These are phyloP conservation scores for Skeletonema tropicum DNA, from an alignment of 108 stramenopile genomes.

Conservation along the genomic window DNA sequence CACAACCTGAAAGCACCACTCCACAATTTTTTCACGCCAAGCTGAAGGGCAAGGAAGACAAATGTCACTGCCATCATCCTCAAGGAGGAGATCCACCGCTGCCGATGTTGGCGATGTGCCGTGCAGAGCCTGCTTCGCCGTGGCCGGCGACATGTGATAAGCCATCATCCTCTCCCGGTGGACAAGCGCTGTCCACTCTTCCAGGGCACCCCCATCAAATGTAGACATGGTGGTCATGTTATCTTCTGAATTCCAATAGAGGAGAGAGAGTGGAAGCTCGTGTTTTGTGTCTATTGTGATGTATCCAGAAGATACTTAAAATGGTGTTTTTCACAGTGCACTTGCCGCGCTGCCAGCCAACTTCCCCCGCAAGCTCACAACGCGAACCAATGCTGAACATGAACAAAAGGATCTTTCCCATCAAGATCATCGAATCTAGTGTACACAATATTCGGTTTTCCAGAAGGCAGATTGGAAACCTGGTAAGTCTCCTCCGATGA, in stretches of 20 bases:
- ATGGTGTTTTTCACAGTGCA: too few species aligned
- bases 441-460: too few species aligned
- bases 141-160: neutral
- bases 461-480: too few species aligned
- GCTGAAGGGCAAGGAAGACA: neutral
- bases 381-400: too few species aligned
- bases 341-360: too few species aligned
- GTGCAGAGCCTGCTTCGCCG: neutral
- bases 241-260: neutral
- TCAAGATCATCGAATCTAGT: too few species aligned
- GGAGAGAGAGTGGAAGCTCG: neutral
- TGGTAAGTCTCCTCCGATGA: too few species aligned
- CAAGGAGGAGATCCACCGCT: neutral
- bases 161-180: conserved; percentile 2
- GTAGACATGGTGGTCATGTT: neutral
- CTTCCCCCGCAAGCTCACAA: too few species aligned
- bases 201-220: neutral
- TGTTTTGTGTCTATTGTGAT: neutral
- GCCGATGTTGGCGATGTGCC: neutral
- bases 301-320: too few species aligned
- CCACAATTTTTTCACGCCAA: conserved; percentile 21
- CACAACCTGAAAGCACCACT: conserved; percentile 17
- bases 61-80: neutral
- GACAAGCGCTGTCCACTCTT: conserved; percentile 2
- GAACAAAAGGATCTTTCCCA: too few species aligned